Conservation (phyloP, 495 filamentous ascomycete genomes). For the Hypoxylon fragiforme region DNA sequence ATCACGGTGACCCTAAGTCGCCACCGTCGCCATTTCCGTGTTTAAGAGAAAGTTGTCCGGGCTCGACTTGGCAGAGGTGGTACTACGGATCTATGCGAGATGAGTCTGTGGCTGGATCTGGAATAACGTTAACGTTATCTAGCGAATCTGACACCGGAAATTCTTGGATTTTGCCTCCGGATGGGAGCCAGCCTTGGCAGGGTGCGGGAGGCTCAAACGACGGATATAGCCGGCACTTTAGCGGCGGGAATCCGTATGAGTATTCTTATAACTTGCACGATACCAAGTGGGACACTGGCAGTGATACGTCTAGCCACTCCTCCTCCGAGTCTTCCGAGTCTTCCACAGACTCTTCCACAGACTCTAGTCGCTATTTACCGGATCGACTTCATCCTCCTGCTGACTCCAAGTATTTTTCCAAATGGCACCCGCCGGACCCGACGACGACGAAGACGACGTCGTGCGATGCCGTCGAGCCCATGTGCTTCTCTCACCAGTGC, state of each 20-base stretch:
- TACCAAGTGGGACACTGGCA: slow-evolving; percentile 20
- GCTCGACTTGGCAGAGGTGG: slow-evolving; percentile 11
- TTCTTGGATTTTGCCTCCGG: slow-evolving; percentile 13
- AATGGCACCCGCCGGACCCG: neutral
- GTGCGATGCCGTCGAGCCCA: neutral
- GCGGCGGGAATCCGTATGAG: slow-evolving; percentile 1
- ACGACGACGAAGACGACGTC: neutral
- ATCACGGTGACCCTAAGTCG: slow-evolving; percentile 1
- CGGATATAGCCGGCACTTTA: neutral
- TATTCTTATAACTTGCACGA: neutral
- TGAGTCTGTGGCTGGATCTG: slow-evolving; percentile 8
- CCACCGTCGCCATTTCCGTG: slow-evolving; percentile 5
- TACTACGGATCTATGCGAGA: slow-evolving; percentile 27
- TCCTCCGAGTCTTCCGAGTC: too few species aligned
- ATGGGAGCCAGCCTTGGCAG: slow-evolving; percentile 12
- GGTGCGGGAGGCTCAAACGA: slow-evolving; percentile 7
- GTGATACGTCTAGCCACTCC: slow-evolving; percentile 2
- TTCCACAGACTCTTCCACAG: too few species aligned
- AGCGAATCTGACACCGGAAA: slow-evolving; percentile 20
- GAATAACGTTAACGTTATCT: slow-evolving; percentile 10
- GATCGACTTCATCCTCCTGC: neutral
- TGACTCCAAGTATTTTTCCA: slow-evolving; percentile 1
- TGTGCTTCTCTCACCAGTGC: neutral
- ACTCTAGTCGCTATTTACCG: neutral
- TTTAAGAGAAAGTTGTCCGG: slow-evolving; percentile 6